Evolutionary conservation across 106 monocot species (phyloP).

Genomic region (Phalaenopsis equestris): DNA sequence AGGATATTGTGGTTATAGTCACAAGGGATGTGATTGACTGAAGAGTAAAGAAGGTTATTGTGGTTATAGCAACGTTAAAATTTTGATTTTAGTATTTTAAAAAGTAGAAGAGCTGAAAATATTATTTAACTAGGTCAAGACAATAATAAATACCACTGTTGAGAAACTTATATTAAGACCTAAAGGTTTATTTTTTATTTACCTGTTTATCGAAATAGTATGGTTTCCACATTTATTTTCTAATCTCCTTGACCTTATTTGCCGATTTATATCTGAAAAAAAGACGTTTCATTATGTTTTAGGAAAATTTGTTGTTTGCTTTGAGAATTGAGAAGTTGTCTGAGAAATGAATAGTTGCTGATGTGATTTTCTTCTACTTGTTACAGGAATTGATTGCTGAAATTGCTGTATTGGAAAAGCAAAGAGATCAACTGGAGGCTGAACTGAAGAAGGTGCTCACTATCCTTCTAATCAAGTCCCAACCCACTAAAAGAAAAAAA

Average conservation of each 20-base stretch:
- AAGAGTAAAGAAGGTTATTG: too few relatives aligned
- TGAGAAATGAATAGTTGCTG: not conserved
- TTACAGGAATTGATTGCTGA: conserved; percentile 67
- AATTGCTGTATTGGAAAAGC: conserved; percentile 70
- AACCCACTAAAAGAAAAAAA: not conserved
- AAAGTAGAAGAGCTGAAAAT: not conserved
- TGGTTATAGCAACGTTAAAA: too few relatives aligned
- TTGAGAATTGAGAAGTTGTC: not conserved
- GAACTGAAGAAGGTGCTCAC: conserved; percentile 72
- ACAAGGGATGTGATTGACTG: too few relatives aligned
- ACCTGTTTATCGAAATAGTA: not conserved
- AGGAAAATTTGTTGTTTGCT: not conserved
- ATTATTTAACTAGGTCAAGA: not conserved
- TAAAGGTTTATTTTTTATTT: not conserved
- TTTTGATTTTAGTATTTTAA: not conserved
- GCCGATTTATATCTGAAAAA: not conserved
- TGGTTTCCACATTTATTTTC: not conserved
- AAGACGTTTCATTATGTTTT: not conserved
- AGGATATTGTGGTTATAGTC: too few relatives aligned
- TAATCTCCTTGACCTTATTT: not conserved
- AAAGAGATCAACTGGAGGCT: conserved; percentile 76
- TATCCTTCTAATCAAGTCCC: not conserved
- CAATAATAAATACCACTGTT: not conserved
- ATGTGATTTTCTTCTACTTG: not conserved
- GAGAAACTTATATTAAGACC: not conserved